Conservation (phyloP, 257 asterid genomes). For the Solanum pennellii region DNA sequence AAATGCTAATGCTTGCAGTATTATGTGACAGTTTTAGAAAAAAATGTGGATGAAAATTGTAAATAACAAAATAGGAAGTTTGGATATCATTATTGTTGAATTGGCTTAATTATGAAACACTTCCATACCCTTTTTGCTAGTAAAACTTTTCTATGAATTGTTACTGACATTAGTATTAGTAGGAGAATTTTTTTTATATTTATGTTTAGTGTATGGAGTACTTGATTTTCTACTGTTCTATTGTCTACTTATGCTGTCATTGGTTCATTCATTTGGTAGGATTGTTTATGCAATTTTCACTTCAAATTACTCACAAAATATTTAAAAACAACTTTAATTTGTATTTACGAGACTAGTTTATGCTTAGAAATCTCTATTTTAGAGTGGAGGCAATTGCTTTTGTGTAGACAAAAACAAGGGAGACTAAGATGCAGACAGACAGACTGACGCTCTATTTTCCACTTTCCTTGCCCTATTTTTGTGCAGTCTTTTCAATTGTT, state of each 20-base stretch:
- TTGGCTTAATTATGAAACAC: background rate
- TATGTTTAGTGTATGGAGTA: background rate
- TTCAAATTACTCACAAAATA: too few species aligned
- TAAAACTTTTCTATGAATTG: background rate
- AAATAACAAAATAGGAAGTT: background rate
- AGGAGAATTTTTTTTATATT: background rate
- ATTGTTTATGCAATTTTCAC: background rate
- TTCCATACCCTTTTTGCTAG: background rate
- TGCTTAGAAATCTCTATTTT: background rate
- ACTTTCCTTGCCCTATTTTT: background rate
- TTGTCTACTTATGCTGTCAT: background rate
- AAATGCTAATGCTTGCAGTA: slow-evolving; percentile 30
- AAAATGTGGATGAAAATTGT: background rate
- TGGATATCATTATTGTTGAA: background rate
- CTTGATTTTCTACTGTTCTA: background rate
- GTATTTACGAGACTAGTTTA: background rate
- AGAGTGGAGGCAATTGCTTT: background rate
- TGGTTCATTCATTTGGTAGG: background rate
- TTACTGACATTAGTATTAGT: background rate
- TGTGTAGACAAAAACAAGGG: background rate
- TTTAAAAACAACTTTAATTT: too few species aligned
- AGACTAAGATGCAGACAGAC: background rate
- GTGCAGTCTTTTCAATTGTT: background rate
- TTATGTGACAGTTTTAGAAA: slow-evolving; percentile 8
- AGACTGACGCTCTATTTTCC: background rate